Evolutionary conservation across 2,329 filamentous ascomycete genomes (phyloP).

Genomic region (Clonostachys sp.): DNA sequence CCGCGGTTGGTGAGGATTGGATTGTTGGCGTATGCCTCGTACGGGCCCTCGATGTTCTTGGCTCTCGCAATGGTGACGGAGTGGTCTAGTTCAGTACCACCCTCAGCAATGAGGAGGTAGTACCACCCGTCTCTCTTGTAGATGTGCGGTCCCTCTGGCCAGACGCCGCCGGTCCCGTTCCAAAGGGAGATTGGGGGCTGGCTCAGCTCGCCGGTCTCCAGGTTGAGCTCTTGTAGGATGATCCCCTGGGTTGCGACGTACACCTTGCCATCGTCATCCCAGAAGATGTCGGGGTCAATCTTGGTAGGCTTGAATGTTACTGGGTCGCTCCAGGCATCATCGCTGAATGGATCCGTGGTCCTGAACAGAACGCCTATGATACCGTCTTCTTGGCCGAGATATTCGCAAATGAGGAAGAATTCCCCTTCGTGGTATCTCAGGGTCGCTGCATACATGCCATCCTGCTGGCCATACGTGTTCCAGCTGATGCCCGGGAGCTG

Average conservation of each 20-base stretch:
- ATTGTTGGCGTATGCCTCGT: conserved; percentile 31
- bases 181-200: conserved; percentile 30
- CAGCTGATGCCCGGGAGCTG: conserved; percentile 29
- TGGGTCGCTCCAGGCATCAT: conserved; percentile 28
- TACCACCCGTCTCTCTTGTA: conserved; percentile 35
- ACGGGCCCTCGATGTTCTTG: conserved; percentile 32
- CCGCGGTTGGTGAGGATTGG: conserved; percentile 35
- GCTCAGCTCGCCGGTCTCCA: conserved; percentile 23
- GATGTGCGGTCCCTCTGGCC: conserved; percentile 39
- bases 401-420: conserved; percentile 34
- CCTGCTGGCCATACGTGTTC: conserved; percentile 10
- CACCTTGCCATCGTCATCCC: conserved; percentile 12
- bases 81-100: conserved; percentile 36
- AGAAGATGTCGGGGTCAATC: conserved; percentile 14
- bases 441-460: conserved; percentile 43
- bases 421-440: conserved; percentile 31
- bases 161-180: conserved; percentile 33
- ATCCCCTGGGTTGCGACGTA: conserved; percentile 28
- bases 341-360: conserved; percentile 28
- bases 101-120: conserved; percentile 44
- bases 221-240: conserved; percentile 14
- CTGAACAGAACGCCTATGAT: conserved; percentile 31
- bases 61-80: conserved; percentile 36
- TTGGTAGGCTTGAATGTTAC: conserved; percentile 16
- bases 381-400: conserved; percentile 11